phyloP scores from a whole-genome alignment of 176 grass and related monocot species.

The Lolium multiflorum region DNA sequence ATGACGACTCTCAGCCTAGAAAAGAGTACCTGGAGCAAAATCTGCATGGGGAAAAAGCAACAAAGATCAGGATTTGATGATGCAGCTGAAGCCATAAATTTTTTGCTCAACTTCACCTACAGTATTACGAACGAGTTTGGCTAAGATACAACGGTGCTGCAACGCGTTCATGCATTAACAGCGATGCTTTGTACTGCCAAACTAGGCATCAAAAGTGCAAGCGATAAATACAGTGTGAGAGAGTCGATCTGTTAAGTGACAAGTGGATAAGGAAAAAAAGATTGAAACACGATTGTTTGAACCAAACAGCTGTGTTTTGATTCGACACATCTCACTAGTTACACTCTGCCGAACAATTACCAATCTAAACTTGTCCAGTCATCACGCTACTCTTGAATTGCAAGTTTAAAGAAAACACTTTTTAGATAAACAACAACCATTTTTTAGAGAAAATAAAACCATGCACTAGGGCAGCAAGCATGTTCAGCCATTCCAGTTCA shows the following conservation, averaged over 20 bases:
- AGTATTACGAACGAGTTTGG: not conserved
- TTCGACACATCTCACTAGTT: not conserved
- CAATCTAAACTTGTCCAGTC: not conserved
- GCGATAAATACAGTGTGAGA: not conserved
- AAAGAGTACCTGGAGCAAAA: not conserved
- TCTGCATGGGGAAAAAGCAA: not conserved
- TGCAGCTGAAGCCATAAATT: not conserved
- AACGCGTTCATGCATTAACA: not conserved
- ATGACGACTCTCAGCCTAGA: too few relatives aligned
- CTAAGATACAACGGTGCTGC: not conserved
- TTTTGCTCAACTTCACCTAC: not conserved
- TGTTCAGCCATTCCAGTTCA: too few relatives aligned
- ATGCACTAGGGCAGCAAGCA: too few relatives aligned
- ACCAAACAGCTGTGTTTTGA: not conserved
- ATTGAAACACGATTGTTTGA: not conserved
- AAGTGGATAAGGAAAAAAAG: not conserved
- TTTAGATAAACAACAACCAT: too few relatives aligned
- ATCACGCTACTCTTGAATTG: not conserved
- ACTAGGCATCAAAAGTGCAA: not conserved
- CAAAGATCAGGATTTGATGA: not conserved
- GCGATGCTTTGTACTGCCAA: not conserved
- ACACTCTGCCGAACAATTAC: not conserved
- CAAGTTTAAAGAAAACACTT: not conserved
- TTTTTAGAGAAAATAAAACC: too few relatives aligned
- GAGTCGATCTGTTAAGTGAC: not conserved